Evolutionary conservation across 345 rosid species (phyloP).

Genomic region (Erodium maritimum): DNA sequence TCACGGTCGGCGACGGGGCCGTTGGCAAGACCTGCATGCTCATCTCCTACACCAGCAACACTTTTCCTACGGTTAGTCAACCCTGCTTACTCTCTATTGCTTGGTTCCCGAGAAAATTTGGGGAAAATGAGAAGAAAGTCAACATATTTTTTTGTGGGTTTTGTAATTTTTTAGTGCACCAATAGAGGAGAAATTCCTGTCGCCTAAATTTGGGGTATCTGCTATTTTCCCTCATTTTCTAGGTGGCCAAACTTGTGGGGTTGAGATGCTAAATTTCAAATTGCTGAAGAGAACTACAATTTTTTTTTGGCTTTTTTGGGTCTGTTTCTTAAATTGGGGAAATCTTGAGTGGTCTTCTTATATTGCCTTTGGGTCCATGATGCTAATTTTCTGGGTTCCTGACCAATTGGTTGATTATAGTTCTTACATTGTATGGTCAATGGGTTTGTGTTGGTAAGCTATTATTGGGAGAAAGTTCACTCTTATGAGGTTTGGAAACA

Average conservation of each 20-base stretch:
- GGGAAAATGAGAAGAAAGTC: neutral
- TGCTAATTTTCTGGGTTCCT: neutral
- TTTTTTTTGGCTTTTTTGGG: neutral
- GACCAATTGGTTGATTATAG: neutral
- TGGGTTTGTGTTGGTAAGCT: neutral
- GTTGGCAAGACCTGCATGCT: constrained; percentile 82
- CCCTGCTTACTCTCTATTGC: constrained; percentile 3
- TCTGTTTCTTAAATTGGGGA: neutral
- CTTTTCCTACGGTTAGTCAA: constrained; percentile 54
- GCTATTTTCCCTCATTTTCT: neutral
- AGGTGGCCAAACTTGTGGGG: neutral
- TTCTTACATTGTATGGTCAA: neutral
- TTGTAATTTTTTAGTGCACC: neutral
- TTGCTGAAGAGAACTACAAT: neutral
- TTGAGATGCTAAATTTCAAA: too few relatives aligned
- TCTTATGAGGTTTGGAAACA: too few relatives aligned
- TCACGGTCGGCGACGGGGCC: constrained; percentile 74
- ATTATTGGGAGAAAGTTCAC: too few relatives aligned
- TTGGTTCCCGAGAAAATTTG: constrained; percentile 1
- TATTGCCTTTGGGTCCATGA: neutral
- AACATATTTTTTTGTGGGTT: neutral
- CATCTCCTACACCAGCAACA: constrained; percentile 69
- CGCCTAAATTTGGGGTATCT: neutral
- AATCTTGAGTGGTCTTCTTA: neutral
- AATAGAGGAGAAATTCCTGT: neutral